Evolutionary conservation across 768 basidiomycete genomes (phyloP).

Genomic region (Cyclocybe cylindracea): DNA sequence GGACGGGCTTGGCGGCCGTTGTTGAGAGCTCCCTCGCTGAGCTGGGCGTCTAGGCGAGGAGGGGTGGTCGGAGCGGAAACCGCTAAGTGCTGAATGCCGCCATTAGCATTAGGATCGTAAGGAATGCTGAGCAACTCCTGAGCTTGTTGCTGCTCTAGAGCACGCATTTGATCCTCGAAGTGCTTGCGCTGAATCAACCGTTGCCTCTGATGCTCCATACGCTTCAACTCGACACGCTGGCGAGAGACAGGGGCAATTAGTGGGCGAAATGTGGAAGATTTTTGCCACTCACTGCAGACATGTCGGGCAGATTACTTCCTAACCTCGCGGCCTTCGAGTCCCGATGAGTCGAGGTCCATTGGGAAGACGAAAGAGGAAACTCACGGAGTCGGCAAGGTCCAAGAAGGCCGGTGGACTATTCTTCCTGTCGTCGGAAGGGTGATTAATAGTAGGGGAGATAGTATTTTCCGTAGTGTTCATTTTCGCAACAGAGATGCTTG

Average conservation of each 20-base stretch:
- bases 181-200: slow-evolving; percentile 82
- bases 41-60: slow-evolving; percentile 72
- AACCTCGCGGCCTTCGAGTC: slow-evolving; percentile 70
- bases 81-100: slow-evolving; percentile 71
- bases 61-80: slow-evolving; percentile 90
- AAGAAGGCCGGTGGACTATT: slow-evolving; percentile 91
- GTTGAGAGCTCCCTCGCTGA: slow-evolving; percentile 58
- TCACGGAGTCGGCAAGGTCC: slow-evolving; percentile 90
- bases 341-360: slow-evolving; percentile 17
- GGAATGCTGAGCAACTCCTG: slow-evolving; percentile 81
- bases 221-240: slow-evolving; percentile 88
- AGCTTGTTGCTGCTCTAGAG: slow-evolving; percentile 87
- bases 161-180: slow-evolving; percentile 97
- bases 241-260: slow-evolving; percentile 11
- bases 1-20: slow-evolving; percentile 43
- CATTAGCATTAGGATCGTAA: slow-evolving; percentile 54
- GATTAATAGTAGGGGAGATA: slow-evolving; percentile 75
- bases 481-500: slow-evolving; percentile 45
- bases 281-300: slow-evolving; percentile 70
- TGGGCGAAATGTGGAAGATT: background rate
- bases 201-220: slow-evolving; percentile 89
- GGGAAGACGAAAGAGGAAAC: slow-evolving; percentile 30
- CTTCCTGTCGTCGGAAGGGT: slow-evolving; percentile 68
- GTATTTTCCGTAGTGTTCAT: slow-evolving; percentile 76
- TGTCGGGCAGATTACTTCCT: slow-evolving; percentile 84